These are phyloP conservation scores for Boletus mariae DNA, from an alignment of 1,284 basidiomycete species.

Conservation along the genomic window DNA sequence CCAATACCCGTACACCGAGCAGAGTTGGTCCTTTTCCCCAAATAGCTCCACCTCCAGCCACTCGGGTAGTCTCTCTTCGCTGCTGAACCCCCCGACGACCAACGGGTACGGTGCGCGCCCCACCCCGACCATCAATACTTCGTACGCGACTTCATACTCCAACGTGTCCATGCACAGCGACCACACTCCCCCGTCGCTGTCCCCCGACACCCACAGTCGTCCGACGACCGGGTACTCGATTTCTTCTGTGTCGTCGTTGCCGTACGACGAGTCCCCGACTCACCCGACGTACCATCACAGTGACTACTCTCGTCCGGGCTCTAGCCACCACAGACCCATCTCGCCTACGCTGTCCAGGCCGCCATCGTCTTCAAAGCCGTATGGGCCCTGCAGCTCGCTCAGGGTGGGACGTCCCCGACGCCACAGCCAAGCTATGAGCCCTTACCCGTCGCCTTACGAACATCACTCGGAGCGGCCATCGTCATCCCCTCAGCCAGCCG, in stretches of 20 bases:
- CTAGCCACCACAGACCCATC: conserved; percentile 62
- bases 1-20: conserved; percentile 55
- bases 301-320: conserved; percentile 63
- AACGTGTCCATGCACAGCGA: conserved; percentile 62
- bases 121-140: conserved; percentile 63
- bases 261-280: conserved; percentile 58
- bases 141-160: conserved; percentile 64
- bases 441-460: conserved; percentile 77
- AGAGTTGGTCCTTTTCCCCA: conserved; percentile 61
- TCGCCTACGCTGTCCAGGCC: conserved; percentile 60
- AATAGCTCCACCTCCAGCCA: conserved; percentile 55
- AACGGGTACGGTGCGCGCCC: conserved; percentile 56
- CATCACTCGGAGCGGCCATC: conserved; percentile 64
- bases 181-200: conserved; percentile 66
- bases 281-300: conserved; percentile 52
- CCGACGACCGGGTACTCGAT: conserved; percentile 81
- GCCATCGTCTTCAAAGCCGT: conserved; percentile 55
- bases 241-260: conserved; percentile 68
- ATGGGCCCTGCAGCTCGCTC: conserved; percentile 47
- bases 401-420: conserved; percentile 67
- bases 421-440: conserved; percentile 79
- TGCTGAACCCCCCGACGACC: conserved; percentile 64
- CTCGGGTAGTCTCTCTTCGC: conserved; percentile 70
- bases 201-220: conserved; percentile 66
- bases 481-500: conserved; percentile 65